phyloP scores from a whole-genome alignment of 768 basidiomycete species.

The Pholiota microspora region DNA sequence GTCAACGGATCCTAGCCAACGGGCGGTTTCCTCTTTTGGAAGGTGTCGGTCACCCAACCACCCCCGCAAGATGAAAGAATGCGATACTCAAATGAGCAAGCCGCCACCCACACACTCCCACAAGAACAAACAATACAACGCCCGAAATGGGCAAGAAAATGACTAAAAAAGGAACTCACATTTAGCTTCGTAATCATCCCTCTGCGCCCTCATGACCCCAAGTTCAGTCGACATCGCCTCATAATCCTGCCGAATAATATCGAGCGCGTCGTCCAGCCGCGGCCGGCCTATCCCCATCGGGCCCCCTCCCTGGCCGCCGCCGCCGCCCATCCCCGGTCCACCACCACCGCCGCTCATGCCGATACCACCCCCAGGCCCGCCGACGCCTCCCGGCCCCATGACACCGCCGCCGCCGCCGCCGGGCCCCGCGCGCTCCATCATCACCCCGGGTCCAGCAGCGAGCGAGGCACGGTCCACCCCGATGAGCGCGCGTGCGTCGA shows the following conservation, averaged over 20 bases:
- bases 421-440: conserved; percentile 3
- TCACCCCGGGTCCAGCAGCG: not conserved
- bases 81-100: no score
- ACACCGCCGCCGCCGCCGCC: not conserved
- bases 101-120: not conserved
- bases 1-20: no score
- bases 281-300: conserved; percentile 2
- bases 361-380: no score
- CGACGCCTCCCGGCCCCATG: not conserved
- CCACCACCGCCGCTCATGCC: not conserved
- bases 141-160: conserved; percentile 5
- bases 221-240: conserved; percentile 72
- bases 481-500: not conserved
- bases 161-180: conserved; percentile 39
- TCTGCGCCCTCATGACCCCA: conserved; percentile 63
- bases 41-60: no score
- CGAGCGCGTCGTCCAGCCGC: conserved; percentile 75
- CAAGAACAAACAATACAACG: not conserved
- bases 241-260: conserved; percentile 81
- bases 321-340: not conserved
- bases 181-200: conserved; percentile 90
- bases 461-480: conserved; percentile 3
- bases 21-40: no score
- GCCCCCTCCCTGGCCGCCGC: not conserved
- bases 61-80: no score